These are phyloP conservation scores for Actinomucor elegans DNA, from an alignment of 371 early-diverging fungal species.

Conservation along the genomic window DNA sequence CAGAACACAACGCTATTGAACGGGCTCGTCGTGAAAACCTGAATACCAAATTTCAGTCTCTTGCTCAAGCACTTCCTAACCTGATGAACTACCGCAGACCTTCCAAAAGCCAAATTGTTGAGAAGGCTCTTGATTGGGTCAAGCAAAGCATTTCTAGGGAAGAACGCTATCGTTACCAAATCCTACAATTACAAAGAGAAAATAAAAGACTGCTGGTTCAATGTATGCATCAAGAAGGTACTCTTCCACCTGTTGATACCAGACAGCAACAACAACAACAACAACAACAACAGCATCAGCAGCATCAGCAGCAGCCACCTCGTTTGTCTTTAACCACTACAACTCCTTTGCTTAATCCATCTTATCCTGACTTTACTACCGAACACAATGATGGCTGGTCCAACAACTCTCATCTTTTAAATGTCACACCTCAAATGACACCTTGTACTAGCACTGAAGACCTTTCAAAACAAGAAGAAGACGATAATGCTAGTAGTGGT, in stretches of 20 bases:
- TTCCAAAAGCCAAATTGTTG: conserved; percentile 66
- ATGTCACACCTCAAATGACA: background rate
- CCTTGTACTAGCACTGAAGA: conserved; percentile 3
- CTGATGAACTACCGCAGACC: conserved; percentile 62
- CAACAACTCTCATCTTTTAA: background rate
- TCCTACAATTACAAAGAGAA: conserved; percentile 33
- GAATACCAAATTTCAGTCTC: conserved; percentile 64
- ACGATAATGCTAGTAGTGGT: conserved; percentile 7
- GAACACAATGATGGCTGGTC: conserved; percentile 10
- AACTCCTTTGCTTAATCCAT: background rate
- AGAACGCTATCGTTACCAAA: conserved; percentile 29
- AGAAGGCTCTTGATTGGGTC: conserved; percentile 60
- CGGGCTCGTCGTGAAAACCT: conserved; percentile 71
- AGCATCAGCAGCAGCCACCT: background rate
- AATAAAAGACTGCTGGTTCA: conserved; percentile 29
- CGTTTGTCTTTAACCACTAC: background rate
- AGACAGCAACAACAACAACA: background rate
- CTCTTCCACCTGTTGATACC: background rate
- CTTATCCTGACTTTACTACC: background rate
- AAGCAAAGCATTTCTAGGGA: conserved; percentile 31
- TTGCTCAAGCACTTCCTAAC: conserved; percentile 66
- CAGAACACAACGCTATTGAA: conserved; percentile 74
- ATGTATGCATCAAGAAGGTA: conserved; percentile 1
- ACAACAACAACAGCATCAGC: background rate
- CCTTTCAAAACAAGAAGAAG: conserved; percentile 10